Percentiles rank a stretch among this genome's conserved stretches.
These are phyloP conservation scores for Eustoma russellianum DNA, from an alignment of 257 asterid genomes.

Conservation along the genomic window DNA sequence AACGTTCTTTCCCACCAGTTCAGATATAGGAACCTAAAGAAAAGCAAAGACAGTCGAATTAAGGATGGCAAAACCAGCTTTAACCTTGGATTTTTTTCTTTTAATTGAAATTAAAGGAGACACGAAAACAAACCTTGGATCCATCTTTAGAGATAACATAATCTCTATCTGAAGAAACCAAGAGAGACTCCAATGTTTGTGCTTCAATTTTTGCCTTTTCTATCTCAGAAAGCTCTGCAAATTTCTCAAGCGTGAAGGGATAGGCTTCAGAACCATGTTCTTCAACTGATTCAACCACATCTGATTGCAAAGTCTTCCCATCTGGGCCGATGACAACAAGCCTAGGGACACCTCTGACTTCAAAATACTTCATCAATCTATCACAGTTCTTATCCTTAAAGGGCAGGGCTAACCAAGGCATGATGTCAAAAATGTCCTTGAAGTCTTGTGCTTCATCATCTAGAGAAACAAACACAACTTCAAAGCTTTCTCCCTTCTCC, in stretches of 20 bases:
- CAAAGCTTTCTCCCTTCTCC: slow-evolving; percentile 14
- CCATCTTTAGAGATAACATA: slow-evolving; percentile 22
- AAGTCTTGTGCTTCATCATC: slow-evolving; percentile 20
- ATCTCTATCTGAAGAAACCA: slow-evolving; percentile 18
- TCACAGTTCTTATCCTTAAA: slow-evolving; percentile 21
- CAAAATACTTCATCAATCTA: slow-evolving; percentile 17
- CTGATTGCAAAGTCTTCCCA: slow-evolving; percentile 20
- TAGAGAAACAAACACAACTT: slow-evolving; percentile 18
- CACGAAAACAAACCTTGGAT: slow-evolving; percentile 12
- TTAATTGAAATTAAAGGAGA: neutral
- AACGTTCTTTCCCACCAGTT: slow-evolving; percentile 27
- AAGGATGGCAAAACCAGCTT: no score
- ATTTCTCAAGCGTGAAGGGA: slow-evolving; percentile 23
- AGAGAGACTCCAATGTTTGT: slow-evolving; percentile 25
- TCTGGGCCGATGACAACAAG: slow-evolving; percentile 25
- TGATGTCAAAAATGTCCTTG: slow-evolving; percentile 8
- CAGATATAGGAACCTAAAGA: slow-evolving; percentile 21
- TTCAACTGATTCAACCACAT: slow-evolving; percentile 20
- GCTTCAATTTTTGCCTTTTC: slow-evolving; percentile 20
- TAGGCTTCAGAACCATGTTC: slow-evolving; percentile 28
- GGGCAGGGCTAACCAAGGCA: slow-evolving; percentile 30
- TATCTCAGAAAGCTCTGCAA: slow-evolving; percentile 11
- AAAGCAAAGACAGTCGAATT: neutral
- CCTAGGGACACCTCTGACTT: slow-evolving; percentile 14
- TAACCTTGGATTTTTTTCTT: neutral